Evolutionary conservation across 768 basidiomycete species (phyloP), one percentile per base, ranked within the genome.

Genomic region (Lentinula lateritia): DNA sequence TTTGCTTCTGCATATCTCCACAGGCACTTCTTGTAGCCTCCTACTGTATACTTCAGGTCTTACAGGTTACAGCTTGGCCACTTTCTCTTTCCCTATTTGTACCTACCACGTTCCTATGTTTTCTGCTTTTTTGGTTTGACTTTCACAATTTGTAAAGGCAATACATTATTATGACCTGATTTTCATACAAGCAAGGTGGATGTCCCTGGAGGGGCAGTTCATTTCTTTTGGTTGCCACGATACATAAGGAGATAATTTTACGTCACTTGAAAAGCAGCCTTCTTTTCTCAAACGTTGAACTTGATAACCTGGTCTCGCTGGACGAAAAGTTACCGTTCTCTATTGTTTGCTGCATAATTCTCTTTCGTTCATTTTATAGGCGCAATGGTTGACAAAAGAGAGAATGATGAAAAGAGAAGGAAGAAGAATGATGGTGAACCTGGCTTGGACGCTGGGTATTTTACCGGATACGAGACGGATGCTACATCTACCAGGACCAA

Each of bases 391-490:
- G 50, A 52, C n/a, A 60, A 39, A 50, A 48, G 32, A 18, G 50
- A 50, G 20, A 58, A 42, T 18, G 56, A 62, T 16, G 52, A 58
- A 18, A 61, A 62, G 61, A 32, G 20, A 32, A 36, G 36, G 55
- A 71, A 71, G 66, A 71, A 72, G 64, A 66, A 67, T 62, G 63
- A 64, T 20, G 4, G 8, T 63, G 50, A 63, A 63, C 59, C 57
- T 62, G 34, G 23, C 23, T 23, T 56, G 66, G 68, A 61, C 36
- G 46, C 61, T 2, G 63, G 57, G 2, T 62, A 62, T 46, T 64
- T 67, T 32, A 66, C 68, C 6, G 73, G 72, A 42, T 67, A 71
- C 63, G 71, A 73, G 54, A 71, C 70, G 7, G 75, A 77, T 63
- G 70, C 68, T 13, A 74, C 57, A 52, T 54, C 56, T 60, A 68